phyloP scores from a whole-genome alignment of 257 asterid genomes.

The Petunia secreta region DNA sequence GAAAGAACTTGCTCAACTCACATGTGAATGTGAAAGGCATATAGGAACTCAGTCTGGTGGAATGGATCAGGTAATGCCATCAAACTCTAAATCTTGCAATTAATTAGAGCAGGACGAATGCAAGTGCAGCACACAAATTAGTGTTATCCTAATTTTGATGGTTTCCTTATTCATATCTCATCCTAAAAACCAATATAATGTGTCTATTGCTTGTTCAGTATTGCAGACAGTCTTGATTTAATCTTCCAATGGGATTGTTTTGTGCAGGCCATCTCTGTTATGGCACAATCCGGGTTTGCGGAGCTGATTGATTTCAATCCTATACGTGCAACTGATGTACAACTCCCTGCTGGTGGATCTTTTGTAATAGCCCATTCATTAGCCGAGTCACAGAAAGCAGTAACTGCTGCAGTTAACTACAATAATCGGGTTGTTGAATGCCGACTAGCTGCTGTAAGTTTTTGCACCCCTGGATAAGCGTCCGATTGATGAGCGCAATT shows the following conservation, averaged over 20 bases:
- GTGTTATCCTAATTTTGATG: background rate
- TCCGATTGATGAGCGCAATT: background rate
- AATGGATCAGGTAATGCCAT: slow-evolving; percentile 86
- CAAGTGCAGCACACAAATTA: background rate
- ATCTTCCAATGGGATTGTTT: background rate
- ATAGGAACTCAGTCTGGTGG: slow-evolving; percentile 99
- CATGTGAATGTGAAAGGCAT: slow-evolving; percentile 95
- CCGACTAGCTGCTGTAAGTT: slow-evolving; percentile 86
- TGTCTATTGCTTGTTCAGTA: background rate
- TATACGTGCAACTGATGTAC: slow-evolving; percentile 81
- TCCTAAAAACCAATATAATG: background rate
- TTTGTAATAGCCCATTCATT: slow-evolving; percentile 89
- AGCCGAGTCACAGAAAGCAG: slow-evolving; percentile 96
- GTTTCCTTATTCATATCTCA: background rate
- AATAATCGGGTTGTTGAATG: slow-evolving; percentile 96
- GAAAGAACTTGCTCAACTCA: slow-evolving; percentile 97
- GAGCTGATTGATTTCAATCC: slow-evolving; percentile 97
- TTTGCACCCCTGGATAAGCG: background rate
- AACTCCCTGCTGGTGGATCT: slow-evolving; percentile 87
- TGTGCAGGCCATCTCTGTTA: slow-evolving; percentile 86
- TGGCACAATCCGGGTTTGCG: slow-evolving; percentile 96
- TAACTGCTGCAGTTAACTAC: slow-evolving; percentile 93
- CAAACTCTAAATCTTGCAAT: slow-evolving; percentile 19
- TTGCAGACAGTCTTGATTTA: too few relatives aligned
- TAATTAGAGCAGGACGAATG: slow-evolving; percentile 5